phyloP scores from a whole-genome alignment of 2,329 filamentous ascomycete species.

The Nectriaceae sp. region DNA sequence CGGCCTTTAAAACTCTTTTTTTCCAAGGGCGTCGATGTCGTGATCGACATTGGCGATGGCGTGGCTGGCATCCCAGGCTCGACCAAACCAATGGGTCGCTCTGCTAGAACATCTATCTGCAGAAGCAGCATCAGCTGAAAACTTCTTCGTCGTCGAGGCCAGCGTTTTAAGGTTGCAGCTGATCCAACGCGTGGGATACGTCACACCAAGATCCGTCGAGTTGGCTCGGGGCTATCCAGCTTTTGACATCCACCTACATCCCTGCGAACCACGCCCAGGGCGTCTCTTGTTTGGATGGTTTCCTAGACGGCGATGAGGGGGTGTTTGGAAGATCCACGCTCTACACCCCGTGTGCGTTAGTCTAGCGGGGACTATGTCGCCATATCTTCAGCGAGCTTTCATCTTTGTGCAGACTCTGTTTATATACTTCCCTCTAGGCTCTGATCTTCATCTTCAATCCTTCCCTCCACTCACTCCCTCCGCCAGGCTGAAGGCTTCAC shows the following conservation, averaged over 20 bases:
- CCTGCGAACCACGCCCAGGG: background rate
- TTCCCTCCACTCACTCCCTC: background rate
- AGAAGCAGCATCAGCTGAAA: too few species aligned
- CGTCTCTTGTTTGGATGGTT: too few species aligned
- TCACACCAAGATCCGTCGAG: too few species aligned
- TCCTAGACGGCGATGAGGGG: background rate
- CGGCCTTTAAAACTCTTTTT: background rate
- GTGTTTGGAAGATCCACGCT: slow-evolving; percentile 9
- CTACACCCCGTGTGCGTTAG: slow-evolving; percentile 26
- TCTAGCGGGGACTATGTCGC: slow-evolving; percentile 27
- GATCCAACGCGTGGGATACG: too few species aligned
- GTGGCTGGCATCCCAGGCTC: slow-evolving; percentile 3
- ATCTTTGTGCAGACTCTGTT: slow-evolving; percentile 18
- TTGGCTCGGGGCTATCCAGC: background rate
- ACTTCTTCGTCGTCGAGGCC: too few species aligned
- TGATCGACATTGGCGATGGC: slow-evolving; percentile 25
- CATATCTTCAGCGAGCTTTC: slow-evolving; percentile 14
- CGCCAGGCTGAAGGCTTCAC: slow-evolving; percentile 1
- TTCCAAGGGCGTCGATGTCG: slow-evolving; percentile 23
- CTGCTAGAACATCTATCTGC: background rate
- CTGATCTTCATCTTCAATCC: background rate
- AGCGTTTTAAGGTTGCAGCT: too few species aligned
- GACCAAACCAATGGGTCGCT: background rate
- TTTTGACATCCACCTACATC: background rate
- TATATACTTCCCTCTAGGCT: slow-evolving; percentile 14